A percentile compares a stretch with the other conserved stretches of the same genome.
Evolutionary conservation across 2,329 filamentous ascomycete genomes (phyloP).

Genomic region (Stemphylium vesicarium): DNA sequence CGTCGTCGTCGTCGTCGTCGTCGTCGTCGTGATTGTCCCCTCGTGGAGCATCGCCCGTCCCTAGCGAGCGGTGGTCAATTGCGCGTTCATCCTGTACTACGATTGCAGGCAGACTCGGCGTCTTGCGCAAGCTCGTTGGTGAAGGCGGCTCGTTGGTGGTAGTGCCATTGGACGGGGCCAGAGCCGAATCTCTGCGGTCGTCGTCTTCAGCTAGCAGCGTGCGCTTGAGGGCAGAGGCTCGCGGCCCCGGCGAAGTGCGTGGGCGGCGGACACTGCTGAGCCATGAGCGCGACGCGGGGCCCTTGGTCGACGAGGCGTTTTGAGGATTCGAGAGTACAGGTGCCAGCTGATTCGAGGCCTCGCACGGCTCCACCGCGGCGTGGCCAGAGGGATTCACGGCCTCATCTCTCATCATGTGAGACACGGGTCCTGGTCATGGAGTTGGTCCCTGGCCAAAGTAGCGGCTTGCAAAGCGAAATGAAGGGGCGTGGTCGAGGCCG

Average conservation of each 20-base stretch:
- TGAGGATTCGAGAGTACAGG: slow-evolving; percentile 22
- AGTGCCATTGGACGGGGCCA: slow-evolving; percentile 47
- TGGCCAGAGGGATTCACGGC: slow-evolving; percentile 32
- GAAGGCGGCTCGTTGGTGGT: slow-evolving; percentile 40
- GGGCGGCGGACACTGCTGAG: slow-evolving; percentile 47
- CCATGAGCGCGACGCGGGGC: slow-evolving; percentile 44
- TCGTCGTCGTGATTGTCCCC: slow-evolving; percentile 5
- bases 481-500: slow-evolving; percentile 28
- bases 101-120: slow-evolving; percentile 54
- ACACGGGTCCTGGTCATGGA: slow-evolving; percentile 40
- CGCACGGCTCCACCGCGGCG: slow-evolving; percentile 20
- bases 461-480: slow-evolving; percentile 38
- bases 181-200: slow-evolving; percentile 49
- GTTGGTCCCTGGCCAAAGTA: slow-evolving; percentile 30
- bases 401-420: slow-evolving; percentile 42
- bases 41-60: slow-evolving; percentile 8
- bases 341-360: slow-evolving; percentile 14
- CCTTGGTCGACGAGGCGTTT: slow-evolving; percentile 18
- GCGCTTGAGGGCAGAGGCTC: slow-evolving; percentile 39
- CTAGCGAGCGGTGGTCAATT: slow-evolving; percentile 14
- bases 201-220: slow-evolving; percentile 42
- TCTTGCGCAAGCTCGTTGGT: slow-evolving; percentile 42
- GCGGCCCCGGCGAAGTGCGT: slow-evolving; percentile 46
- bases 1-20: no score
- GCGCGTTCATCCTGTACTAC: slow-evolving; percentile 51